These are phyloP conservation scores for Biancaea sappan DNA, from an alignment of 306 rosid genomes.

Conservation along the genomic window DNA sequence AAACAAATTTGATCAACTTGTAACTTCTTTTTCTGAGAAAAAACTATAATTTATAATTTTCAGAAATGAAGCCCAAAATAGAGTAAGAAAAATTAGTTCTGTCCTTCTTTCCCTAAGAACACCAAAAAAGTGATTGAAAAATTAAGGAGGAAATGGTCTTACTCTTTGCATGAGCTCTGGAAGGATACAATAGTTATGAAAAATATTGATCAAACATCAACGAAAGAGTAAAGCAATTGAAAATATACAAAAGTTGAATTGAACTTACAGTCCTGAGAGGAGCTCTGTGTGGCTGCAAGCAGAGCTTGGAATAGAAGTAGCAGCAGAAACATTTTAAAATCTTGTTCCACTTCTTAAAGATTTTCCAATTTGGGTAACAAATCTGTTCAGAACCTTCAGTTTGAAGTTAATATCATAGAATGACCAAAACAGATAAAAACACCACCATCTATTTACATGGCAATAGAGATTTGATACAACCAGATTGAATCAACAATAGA, in stretches of 20 bases:
- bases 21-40: not conserved
- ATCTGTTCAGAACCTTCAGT: not conserved
- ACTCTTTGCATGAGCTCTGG: conserved; percentile 21
- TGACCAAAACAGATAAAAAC: not conserved
- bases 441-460: conserved; percentile 12
- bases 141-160: not conserved
- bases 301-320: conserved; percentile 44
- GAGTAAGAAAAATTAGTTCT: not conserved
- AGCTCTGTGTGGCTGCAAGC: conserved; percentile 42
- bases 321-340: conserved; percentile 38
- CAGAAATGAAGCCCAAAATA: conserved; percentile 7
- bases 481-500: conserved; percentile 15
- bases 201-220: conserved; percentile 15
- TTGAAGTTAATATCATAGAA: conserved; percentile 22
- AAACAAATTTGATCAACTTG: conserved; percentile 6
- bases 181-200: conserved; percentile 12
- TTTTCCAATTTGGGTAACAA: conserved; percentile 17
- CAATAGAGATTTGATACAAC: not conserved
- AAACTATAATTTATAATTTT: not conserved
- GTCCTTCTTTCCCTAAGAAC: not conserved
- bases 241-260: conserved; percentile 16
- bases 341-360: conserved; percentile 36
- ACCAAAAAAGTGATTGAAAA: conserved; percentile 9
- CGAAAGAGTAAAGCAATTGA: not conserved
- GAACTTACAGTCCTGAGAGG: conserved; percentile 47